Conservation (phyloP, 345 rosid species). For the Sonneratia caseolaris region DNA sequence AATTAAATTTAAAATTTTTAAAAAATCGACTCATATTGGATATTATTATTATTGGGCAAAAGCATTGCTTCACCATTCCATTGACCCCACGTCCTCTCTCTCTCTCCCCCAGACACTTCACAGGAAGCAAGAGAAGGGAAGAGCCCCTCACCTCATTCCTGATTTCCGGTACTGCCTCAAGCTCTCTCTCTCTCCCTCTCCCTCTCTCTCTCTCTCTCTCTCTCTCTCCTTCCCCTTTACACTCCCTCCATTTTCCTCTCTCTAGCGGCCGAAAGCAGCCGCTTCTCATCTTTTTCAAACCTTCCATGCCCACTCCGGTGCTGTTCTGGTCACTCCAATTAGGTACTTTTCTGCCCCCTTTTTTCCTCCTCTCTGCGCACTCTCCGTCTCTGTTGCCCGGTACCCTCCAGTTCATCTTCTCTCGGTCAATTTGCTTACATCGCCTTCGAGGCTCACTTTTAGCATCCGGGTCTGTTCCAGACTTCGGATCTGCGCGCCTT, state of each 20-base stretch:
- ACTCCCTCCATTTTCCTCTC: not conserved
- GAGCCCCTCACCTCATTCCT: not conserved
- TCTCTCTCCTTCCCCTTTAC: not conserved
- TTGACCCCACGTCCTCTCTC: constrained; percentile 24
- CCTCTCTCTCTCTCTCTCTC: constrained; percentile 12
- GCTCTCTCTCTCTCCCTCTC: constrained; percentile 11
- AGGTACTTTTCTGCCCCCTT: constrained; percentile 15
- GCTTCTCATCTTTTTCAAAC: not conserved
- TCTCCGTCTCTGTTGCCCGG: constrained; percentile 1
- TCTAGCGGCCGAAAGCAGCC: not conserved
- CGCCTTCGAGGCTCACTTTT: constrained; percentile 13
- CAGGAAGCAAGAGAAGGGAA: not conserved
- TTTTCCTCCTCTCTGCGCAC: not conserved
- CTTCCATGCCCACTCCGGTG: constrained; percentile 6
- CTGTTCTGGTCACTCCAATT: constrained; percentile 14
- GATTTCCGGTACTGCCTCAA: constrained; percentile 1
- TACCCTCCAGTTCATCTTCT: not conserved
- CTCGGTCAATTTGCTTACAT: constrained; percentile 10
- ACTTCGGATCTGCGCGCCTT: constrained; percentile 33
- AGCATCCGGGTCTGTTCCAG: constrained; percentile 23
- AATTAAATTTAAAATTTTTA: too few species aligned
- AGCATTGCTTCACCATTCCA: constrained; percentile 6
- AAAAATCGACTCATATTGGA: too few species aligned
- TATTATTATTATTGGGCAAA: too few species aligned
- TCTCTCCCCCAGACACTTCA: constrained; percentile 14